These are phyloP conservation scores for Hirsutella minnesotensis DNA, from an alignment of 2,329 filamentous ascomycete genomes.

Conservation along the genomic window DNA sequence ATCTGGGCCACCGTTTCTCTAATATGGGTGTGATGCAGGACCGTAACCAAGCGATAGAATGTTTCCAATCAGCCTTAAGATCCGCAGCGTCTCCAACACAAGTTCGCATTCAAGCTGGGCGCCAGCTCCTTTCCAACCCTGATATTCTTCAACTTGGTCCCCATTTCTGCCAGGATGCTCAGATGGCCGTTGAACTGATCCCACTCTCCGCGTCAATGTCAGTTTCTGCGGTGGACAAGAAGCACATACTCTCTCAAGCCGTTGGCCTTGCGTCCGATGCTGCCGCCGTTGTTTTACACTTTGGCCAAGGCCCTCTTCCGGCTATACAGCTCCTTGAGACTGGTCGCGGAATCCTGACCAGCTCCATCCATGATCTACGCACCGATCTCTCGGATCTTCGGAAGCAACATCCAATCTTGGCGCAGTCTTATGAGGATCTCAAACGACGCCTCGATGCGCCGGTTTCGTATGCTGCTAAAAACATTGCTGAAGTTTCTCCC, in stretches of 20 bases:
- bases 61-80: not conserved
- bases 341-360: conserved; percentile 14
- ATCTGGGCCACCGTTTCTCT: not conserved
- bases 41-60: not conserved
- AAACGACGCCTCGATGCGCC: conserved; percentile 1
- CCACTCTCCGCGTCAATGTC: not conserved
- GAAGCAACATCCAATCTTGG: not conserved
- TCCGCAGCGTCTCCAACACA: not conserved
- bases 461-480: not conserved
- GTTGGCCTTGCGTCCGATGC: not conserved
- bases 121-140: not conserved
- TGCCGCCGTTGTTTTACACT: not conserved
- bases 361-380: conserved; percentile 11
- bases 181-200: not conserved
- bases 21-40: not conserved
- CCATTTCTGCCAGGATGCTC: not conserved
- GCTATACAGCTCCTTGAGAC: conserved; percentile 12
- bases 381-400: conserved; percentile 3
- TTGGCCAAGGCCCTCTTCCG: not conserved
- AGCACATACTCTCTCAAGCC: not conserved
- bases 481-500: not conserved
- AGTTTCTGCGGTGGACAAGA: not conserved
- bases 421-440: conserved; percentile 6
- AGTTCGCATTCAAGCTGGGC: not conserved
- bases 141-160: not conserved